A percentile compares a stretch with the other conserved stretches of the same genome.
Evolutionary conservation across 306 rosid genomes (phyloP).

Genomic region (Inga oerstediana): DNA sequence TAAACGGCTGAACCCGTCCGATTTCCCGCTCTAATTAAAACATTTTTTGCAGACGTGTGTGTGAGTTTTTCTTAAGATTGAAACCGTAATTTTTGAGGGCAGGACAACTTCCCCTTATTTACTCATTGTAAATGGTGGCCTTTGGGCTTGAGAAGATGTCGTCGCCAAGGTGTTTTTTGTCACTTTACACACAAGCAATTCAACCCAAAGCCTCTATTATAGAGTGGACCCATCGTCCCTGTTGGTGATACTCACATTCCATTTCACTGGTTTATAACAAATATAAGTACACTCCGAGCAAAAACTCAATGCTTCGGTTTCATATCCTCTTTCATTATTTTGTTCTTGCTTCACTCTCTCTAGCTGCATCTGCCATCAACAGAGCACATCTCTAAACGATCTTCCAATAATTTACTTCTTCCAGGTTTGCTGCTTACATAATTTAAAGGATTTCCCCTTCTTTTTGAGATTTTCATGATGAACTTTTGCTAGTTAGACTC

Average conservation of each 20-base stretch:
- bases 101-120: background rate
- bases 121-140: background rate
- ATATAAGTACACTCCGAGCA: background rate
- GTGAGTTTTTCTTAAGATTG: background rate
- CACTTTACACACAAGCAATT: background rate
- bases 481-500: background rate
- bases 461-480: too few species aligned
- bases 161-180: too few species aligned
- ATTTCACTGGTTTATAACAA: background rate
- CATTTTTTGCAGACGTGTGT: background rate
- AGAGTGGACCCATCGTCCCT: background rate
- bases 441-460: background rate
- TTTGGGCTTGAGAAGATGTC: background rate
- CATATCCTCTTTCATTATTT: background rate
- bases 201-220: background rate
- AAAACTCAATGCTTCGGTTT: background rate
- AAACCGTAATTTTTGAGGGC: background rate
- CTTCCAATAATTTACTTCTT: background rate
- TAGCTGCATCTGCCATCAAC: background rate
- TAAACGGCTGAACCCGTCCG: fast-evolving
- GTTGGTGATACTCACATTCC: background rate
- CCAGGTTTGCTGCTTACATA: conserved; percentile 2
- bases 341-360: background rate
- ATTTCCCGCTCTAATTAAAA: too few species aligned
- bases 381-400: background rate